Conservation (phyloP, 306 rosid genomes). For the Glycine latifolia region DNA sequence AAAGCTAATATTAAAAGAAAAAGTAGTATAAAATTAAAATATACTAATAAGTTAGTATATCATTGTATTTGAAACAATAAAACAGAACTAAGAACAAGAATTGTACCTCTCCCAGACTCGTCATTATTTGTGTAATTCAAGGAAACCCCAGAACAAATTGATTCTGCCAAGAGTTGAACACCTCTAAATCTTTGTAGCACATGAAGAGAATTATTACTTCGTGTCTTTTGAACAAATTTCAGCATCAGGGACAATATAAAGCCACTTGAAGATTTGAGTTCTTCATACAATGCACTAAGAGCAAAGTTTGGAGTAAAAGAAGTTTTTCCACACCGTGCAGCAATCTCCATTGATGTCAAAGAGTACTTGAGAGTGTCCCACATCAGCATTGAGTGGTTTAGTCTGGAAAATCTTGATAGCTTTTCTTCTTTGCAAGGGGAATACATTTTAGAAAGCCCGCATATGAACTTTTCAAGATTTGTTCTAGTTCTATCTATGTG, state of each 20-base stretch:
- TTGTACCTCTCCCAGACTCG: conserved; percentile 68
- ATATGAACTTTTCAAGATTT: conserved; percentile 70
- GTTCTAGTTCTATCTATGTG: conserved; percentile 54
- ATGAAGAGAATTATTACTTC: conserved; percentile 72
- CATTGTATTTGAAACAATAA: conserved; percentile 29
- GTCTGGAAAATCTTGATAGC: conserved; percentile 57
- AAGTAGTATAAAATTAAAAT: conserved; percentile 11
- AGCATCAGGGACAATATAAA: conserved; percentile 77
- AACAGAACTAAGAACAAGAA: conserved; percentile 39
- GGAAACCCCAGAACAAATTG: conserved; percentile 76
- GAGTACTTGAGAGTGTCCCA: conserved; percentile 96
- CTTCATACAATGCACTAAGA: conserved; percentile 73
- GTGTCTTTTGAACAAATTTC: conserved; percentile 71
- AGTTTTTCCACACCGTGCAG: conserved; percentile 81
- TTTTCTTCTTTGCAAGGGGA: conserved; percentile 70
- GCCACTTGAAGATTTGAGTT: conserved; percentile 86
- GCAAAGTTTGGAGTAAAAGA: conserved; percentile 70
- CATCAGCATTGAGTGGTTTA: conserved; percentile 83
- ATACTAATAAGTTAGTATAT: neutral
- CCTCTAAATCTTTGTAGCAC: conserved; percentile 88
- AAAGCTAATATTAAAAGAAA: conserved; percentile 24
- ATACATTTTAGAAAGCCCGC: conserved; percentile 78
- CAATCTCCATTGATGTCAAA: conserved; percentile 86
- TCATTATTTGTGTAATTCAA: conserved; percentile 41
- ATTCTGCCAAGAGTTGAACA: conserved; percentile 74